Conservation (phyloP, 2,329 filamentous ascomycete genomes). For the Pseudocercospora fuligena region DNA sequence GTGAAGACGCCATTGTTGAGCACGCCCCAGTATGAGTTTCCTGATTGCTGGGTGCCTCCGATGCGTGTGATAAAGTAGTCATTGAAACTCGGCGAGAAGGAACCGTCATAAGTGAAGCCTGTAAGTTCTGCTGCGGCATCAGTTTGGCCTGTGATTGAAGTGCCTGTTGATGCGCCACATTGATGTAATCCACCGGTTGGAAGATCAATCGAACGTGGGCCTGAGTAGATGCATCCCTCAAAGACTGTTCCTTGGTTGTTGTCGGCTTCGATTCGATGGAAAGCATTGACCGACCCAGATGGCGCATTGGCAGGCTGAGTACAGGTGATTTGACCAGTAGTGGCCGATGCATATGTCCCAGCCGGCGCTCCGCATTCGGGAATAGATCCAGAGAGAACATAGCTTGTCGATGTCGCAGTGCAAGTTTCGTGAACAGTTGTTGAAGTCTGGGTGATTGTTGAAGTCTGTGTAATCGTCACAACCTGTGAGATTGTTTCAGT, state of each 20-base stretch:
- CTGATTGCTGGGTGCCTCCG: background rate
- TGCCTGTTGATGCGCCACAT: conserved; percentile 27
- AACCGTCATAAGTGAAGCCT: conserved; percentile 29
- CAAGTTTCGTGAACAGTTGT: background rate
- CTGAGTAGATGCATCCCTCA: conserved; percentile 27
- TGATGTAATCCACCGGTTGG: conserved; percentile 23
- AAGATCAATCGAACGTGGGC: conserved; percentile 26
- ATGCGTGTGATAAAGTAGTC: conserved; percentile 33
- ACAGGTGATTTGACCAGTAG: background rate
- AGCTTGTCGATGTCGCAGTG: background rate
- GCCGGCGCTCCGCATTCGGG: background rate
- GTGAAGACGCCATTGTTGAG: conserved; percentile 24
- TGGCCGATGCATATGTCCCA: background rate
- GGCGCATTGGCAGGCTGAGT: background rate
- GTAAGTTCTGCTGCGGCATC: conserved; percentile 20
- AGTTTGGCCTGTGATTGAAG: conserved; percentile 29
- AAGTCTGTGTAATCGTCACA: background rate
- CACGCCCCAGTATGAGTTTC: conserved; percentile 28
- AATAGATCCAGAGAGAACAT: background rate
- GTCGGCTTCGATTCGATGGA: conserved; percentile 30
- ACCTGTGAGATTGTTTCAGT: background rate
- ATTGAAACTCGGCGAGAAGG: conserved; percentile 17
- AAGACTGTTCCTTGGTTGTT: conserved; percentile 26
- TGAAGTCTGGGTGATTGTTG: background rate
- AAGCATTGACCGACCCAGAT: background rate